Conservation (phyloP, 1,284 basidiomycete species). For the Melanopsichium pennsylvanicum region DNA sequence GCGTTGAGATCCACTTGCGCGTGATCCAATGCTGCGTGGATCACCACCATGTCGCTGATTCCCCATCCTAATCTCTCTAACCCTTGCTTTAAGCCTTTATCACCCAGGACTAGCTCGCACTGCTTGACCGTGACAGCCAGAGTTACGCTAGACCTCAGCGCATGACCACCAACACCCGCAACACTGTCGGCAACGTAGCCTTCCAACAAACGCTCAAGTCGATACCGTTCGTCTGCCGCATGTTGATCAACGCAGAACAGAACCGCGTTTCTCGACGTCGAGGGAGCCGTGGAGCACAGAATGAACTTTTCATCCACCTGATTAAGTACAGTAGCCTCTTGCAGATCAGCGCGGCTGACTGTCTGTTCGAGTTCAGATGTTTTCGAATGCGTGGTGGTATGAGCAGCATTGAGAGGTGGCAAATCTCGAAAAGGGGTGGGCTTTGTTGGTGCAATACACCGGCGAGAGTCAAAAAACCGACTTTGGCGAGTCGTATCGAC, state of each 20-base stretch:
- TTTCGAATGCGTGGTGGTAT: no score
- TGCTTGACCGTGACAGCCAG: constrained; percentile 16
- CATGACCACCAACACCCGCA: not conserved
- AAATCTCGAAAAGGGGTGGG: no score
- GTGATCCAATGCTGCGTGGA: constrained; percentile 16
- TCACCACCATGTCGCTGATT: constrained; percentile 3
- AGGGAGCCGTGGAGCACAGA: constrained; percentile 70
- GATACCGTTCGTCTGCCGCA: constrained; percentile 86
- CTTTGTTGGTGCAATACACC: no score
- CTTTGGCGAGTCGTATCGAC: constrained; percentile 6
- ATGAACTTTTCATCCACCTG: constrained; percentile 92
- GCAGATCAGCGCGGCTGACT: constrained; percentile 16
- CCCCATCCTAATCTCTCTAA: constrained; percentile 20
- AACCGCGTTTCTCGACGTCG: constrained; percentile 39
- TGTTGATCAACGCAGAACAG: constrained; percentile 91
- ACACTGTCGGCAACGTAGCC: constrained; percentile 70
- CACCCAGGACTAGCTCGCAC: constrained; percentile 2
- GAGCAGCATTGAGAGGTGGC: no score
- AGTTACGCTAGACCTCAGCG: constrained; percentile 1
- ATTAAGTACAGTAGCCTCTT: constrained; percentile 68
- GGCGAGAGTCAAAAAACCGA: constrained; percentile 24
- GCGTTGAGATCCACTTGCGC: constrained; percentile 29
- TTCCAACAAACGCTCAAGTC: constrained; percentile 82
- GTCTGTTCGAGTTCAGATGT: constrained; percentile 7
- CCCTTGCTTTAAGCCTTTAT: not conserved